Evolutionary conservation across 148 eudicot species (phyloP).

Genomic region (Chenopodium formosanum): DNA sequence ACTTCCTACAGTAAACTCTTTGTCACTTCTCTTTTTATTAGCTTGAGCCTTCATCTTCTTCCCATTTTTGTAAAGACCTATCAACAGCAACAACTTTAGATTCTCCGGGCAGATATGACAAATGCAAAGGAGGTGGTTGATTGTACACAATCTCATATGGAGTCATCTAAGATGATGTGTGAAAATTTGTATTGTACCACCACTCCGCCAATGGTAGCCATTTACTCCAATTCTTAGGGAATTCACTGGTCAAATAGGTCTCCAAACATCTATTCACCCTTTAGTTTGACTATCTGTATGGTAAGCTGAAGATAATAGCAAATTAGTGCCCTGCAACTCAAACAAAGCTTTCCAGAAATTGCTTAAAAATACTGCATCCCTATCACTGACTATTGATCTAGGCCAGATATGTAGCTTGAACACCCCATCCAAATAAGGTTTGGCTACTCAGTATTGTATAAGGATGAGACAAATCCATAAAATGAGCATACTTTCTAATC

Average conservation of each 20-base stretch:
- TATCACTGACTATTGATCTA: not conserved
- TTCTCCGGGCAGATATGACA: slow-evolving; percentile 9
- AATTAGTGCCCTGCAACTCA: not conserved
- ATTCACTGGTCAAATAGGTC: not conserved
- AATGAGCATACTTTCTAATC: not conserved
- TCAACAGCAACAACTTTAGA: not conserved
- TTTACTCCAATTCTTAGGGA: not conserved
- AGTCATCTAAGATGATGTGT: not conserved
- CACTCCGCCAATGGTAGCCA: slow-evolving; percentile 1
- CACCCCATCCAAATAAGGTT: not conserved
- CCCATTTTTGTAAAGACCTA: not conserved
- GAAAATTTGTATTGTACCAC: slow-evolving; percentile 1
- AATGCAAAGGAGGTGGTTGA: slow-evolving; percentile 5
- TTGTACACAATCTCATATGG: slow-evolving; percentile 6
- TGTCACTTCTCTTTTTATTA: not conserved
- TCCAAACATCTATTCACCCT: not conserved
- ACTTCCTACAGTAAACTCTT: not conserved
- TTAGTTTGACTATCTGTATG: not conserved
- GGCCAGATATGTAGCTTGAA: not conserved
- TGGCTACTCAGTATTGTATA: not conserved
- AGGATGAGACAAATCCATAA: not conserved
- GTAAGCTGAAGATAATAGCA: not conserved
- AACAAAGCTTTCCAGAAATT: not conserved
- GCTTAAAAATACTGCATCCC: not conserved
- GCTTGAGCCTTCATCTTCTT: not conserved